phyloP scores from a whole-genome alignment of 2,329 filamentous ascomycete species.

The Nemania abortiva region DNA sequence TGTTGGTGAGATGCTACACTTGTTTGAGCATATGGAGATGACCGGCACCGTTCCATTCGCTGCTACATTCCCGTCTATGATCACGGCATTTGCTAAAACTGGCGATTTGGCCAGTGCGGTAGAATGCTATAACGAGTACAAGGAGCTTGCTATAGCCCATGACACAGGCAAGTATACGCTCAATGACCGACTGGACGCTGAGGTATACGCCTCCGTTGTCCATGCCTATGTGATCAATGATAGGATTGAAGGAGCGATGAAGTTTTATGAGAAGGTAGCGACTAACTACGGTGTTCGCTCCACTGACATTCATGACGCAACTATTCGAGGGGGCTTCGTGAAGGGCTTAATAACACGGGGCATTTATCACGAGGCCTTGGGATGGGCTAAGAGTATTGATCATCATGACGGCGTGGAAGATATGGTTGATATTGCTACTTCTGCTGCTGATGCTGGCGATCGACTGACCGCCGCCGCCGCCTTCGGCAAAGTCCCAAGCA shows the following conservation, averaged over 20 bases:
- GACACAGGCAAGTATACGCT: conserved; percentile 78
- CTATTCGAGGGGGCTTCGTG: conserved; percentile 81
- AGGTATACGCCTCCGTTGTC: conserved; percentile 92
- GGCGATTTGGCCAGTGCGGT: conserved; percentile 90
- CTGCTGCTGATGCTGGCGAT: conserved; percentile 84
- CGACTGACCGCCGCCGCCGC: conserved; percentile 75
- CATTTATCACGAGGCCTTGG: conserved; percentile 78
- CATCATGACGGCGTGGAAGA: conserved; percentile 69
- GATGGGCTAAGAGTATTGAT: conserved; percentile 76
- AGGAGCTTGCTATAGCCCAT: conserved; percentile 84
- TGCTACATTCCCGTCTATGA: conserved; percentile 91
- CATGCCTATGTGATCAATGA: conserved; percentile 87
- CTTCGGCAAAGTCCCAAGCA: conserved; percentile 68
- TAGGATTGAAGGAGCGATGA: conserved; percentile 82
- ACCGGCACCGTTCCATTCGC: conserved; percentile 80
- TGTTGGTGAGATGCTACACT: conserved; percentile 87
- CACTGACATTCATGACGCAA: conserved; percentile 74
- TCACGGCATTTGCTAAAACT: conserved; percentile 86
- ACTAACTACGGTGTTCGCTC: conserved; percentile 69
- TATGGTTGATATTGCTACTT: conserved; percentile 78
- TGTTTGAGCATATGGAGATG: conserved; percentile 92
- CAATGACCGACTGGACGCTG: conserved; percentile 79
- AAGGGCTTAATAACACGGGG: conserved; percentile 79
- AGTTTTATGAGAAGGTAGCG: conserved; percentile 86
- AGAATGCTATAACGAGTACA: conserved; percentile 96